These are phyloP conservation scores for Apophysomyces ossiformis DNA, from an alignment of 371 early-diverging fungal genomes.

Conservation along the genomic window DNA sequence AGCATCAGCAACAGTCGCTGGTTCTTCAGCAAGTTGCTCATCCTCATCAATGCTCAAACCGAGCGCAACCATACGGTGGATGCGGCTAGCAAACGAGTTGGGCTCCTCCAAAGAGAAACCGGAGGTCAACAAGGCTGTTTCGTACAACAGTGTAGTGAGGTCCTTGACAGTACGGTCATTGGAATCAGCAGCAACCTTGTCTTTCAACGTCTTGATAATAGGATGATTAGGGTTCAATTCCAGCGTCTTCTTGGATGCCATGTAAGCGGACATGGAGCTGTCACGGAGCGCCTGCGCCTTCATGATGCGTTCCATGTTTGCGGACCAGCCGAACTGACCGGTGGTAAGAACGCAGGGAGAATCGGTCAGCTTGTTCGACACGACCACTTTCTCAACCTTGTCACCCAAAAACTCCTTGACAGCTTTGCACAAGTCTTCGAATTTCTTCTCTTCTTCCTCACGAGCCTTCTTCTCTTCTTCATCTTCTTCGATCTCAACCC, in stretches of 20 bases:
- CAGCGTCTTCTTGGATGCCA: conserved; percentile 98
- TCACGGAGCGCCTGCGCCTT: conserved; percentile 99
- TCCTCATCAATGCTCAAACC: conserved; percentile 94
- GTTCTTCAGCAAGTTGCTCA: conserved; percentile 59
- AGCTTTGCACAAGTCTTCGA: conserved; percentile 81
- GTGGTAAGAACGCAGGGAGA: conserved; percentile 98
- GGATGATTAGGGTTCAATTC: conserved; percentile 97
- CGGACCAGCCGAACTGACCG: conserved; percentile 98
- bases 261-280: conserved; percentile 94
- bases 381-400: conserved; percentile 97
- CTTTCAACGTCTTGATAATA: conserved; percentile 91
- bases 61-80: conserved; percentile 98
- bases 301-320: conserved; percentile 99
- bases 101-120: conserved; percentile 98
- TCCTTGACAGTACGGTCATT: conserved; percentile 98
- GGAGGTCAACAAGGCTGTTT: conserved; percentile 93
- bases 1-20: conserved; percentile 7
- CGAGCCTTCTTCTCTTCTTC: conserved; percentile 92
- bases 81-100: conserved; percentile 89
- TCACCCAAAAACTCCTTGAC: conserved; percentile 95
- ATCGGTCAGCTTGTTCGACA: conserved; percentile 93
- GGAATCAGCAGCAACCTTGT: conserved; percentile 88
- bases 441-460: conserved; percentile 87
- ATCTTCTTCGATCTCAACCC: conserved; percentile 97
- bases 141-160: conserved; percentile 91